Percentiles rank a stretch among this genome's conserved stretches.
These are phyloP conservation scores for Phytopythium mirpurense DNA, from an alignment of 352 stramenopile genomes.

Conservation along the genomic window DNA sequence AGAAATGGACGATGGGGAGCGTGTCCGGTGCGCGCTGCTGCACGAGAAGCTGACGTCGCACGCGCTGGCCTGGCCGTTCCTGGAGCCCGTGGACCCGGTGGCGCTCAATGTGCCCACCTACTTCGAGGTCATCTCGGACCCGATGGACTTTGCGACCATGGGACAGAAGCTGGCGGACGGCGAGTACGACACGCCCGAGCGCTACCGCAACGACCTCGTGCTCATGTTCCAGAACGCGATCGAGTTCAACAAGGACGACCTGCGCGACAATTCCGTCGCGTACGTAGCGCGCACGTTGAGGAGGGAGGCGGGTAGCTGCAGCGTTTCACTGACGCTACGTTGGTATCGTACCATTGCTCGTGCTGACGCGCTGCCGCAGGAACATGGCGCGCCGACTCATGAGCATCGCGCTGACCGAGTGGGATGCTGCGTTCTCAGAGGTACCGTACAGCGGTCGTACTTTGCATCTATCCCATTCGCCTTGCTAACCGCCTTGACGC, in stretches of 20 bases:
- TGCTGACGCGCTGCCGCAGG: constrained; percentile 8
- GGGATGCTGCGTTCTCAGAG: constrained; percentile 58
- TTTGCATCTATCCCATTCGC: too few species aligned
- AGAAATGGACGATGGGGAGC: constrained; percentile 5
- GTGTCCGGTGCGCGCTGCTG: constrained; percentile 31
- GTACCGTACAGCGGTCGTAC: constrained; percentile 5
- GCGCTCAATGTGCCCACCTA: constrained; percentile 92
- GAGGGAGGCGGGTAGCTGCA: neutral
- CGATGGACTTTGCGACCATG: constrained; percentile 98
- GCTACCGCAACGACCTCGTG: constrained; percentile 65
- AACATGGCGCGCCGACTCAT: constrained; percentile 68
- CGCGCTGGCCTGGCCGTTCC: constrained; percentile 84
- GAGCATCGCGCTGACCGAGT: constrained; percentile 32
- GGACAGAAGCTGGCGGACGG: constrained; percentile 58
- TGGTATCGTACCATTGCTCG: neutral
- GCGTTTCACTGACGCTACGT: neutral
- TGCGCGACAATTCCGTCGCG: constrained; percentile 67
- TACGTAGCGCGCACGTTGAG: constrained; percentile 13
- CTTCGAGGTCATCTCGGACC: constrained; percentile 90
- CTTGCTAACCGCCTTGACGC: too few species aligned
- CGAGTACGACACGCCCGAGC: constrained; percentile 46
- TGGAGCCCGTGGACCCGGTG: constrained; percentile 93
- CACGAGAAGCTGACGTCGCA: constrained; percentile 64
- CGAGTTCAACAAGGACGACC: constrained; percentile 83
- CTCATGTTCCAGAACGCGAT: constrained; percentile 87